Evolutionary conservation across 768 basidiomycete species (phyloP).

Genomic region (Phanerodontia chrysosporium): DNA sequence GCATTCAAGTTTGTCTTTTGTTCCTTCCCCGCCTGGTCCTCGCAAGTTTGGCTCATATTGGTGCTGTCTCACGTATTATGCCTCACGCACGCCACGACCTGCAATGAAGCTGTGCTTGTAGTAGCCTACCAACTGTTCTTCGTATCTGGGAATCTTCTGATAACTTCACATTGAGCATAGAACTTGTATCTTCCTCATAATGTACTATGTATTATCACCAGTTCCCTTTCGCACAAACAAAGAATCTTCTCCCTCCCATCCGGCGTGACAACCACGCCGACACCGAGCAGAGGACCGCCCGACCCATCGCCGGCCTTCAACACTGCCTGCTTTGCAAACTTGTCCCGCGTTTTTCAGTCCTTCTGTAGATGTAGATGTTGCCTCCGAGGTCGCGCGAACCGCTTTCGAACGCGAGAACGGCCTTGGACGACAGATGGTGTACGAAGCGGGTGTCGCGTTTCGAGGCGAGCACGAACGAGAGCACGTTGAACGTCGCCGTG

Average conservation of each 20-base stretch:
- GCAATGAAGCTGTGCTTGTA: not conserved
- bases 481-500: conserved; percentile 77
- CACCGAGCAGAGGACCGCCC: conserved; percentile 75
- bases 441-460: conserved; percentile 90
- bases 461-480: conserved; percentile 91
- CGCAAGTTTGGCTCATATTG: not conserved
- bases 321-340: conserved; percentile 77
- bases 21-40: not conserved
- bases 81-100: not conserved
- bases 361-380: conserved; percentile 84
- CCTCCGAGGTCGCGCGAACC: conserved; percentile 64
- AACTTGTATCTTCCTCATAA: conserved; percentile 17
- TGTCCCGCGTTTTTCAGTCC: conserved; percentile 41
- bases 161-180: not conserved
- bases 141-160: not conserved
- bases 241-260: conserved; percentile 39
- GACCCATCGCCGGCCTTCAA: conserved; percentile 67
- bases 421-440: conserved; percentile 54
- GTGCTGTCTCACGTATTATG: not conserved
- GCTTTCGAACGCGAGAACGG: conserved; percentile 81
- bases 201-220: conserved; percentile 54
- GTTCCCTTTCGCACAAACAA: conserved; percentile 73
- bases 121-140: not conserved
- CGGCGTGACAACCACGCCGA: conserved; percentile 43
- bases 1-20: not conserved